Conservation (phyloP, 2,329 filamentous ascomycete species). For the Zasmidium angulare region DNA sequence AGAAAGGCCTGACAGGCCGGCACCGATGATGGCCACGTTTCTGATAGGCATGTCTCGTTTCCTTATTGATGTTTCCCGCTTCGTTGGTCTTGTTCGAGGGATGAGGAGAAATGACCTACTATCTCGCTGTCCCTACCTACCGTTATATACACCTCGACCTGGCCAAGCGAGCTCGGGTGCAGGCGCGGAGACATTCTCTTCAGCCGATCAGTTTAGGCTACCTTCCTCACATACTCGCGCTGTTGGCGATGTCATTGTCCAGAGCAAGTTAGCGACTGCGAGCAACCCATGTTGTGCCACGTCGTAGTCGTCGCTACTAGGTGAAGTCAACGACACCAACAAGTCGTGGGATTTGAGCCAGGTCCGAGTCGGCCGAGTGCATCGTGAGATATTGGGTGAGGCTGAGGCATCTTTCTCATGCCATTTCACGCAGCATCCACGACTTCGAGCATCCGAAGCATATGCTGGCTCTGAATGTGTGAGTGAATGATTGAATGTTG, state of each 20-base stretch:
- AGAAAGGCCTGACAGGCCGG: constrained; percentile 5
- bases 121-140: too few species aligned
- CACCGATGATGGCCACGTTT: constrained; percentile 1
- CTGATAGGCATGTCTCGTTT: constrained; percentile 2
- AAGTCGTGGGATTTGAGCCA: background rate
- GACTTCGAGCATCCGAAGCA: too few species aligned
- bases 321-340: background rate
- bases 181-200: too few species aligned
- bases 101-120: background rate
- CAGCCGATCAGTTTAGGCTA: too few species aligned
- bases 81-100: background rate
- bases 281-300: background rate
- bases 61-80: background rate
- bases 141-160: too few species aligned
- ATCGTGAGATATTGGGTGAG: too few species aligned
- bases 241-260: background rate
- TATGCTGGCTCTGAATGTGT: too few species aligned
- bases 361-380: background rate
- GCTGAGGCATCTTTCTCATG: too few species aligned
- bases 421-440: too few species aligned
- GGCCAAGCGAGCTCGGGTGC: too few species aligned
- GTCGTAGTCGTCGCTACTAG: background rate
- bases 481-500: too few species aligned
- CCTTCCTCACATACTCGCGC: too few species aligned
- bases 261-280: background rate